Evolutionary conservation across 140 eudicot genomes (phyloP), one percentile per base, ranked within the genome.

Genomic region (Stevia rebaudiana): DNA sequence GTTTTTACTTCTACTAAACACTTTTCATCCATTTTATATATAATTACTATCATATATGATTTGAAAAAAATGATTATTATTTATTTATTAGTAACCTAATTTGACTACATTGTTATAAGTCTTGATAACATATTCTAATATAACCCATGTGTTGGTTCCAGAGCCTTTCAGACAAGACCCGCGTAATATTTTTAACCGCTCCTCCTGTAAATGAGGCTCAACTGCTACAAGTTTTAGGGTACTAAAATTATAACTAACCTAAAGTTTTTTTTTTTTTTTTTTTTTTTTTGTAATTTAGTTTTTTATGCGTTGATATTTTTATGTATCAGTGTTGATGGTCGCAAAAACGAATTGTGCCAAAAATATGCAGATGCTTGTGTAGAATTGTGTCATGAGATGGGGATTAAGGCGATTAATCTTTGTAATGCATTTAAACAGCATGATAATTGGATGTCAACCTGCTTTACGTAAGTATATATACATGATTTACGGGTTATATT

Each of bases 141-240:
- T n/a, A 50, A 37, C 25, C 11, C 13, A 24, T 48, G 24, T 65
- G 18, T 15, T 35, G 59, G 36, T 55, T 30, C 7, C 84, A 88
- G 94, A 78, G 81, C 65, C 89, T 88, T 41, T 85, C 94, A 0
- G 78, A 79, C 61, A 64, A 78, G 70, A 85, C 86, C 0, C 72
- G 65, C 19, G 5, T 85, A 67, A 78, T 88, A 63, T 85, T 88
- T 75, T 84, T 85, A 12, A 85, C 76, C 24, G 46, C 69, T 28
- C 94, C 96, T 70, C 94, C 96, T 0, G 83, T 88, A 46, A 79
- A 82, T 17, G 87, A 75, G 46, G 80, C 61, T 39, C 83, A 80
- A 74, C 43, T 77, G 5, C 68, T 70, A 36, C 28, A 72, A 37
- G 6, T 8, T 52, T 51, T 47, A 48, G 79, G 94, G 95, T 84